Conservation (phyloP, 2,329 filamentous ascomycete species). For the Fusarium marasasianum region DNA sequence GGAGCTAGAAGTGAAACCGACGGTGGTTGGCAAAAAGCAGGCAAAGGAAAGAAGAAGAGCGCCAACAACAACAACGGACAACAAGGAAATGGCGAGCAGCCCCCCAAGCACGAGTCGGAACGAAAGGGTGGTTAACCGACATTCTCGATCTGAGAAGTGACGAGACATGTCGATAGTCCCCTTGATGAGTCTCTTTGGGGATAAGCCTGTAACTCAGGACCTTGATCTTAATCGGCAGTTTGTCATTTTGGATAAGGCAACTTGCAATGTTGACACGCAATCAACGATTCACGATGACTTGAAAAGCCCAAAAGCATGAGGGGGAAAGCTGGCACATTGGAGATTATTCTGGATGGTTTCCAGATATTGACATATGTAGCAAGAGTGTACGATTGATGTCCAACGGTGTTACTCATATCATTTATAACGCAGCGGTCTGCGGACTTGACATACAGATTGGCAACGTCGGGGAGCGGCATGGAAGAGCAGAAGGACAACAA, state of each 20-base stretch:
- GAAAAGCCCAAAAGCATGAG: slow-evolving; percentile 17
- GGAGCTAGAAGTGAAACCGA: slow-evolving; percentile 65
- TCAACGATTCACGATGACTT: slow-evolving; percentile 16
- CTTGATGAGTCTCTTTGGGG: background rate
- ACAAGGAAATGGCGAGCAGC: slow-evolving; percentile 58
- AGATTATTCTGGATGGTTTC: slow-evolving; percentile 41
- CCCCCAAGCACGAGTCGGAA: slow-evolving; percentile 67
- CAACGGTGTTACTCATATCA: slow-evolving; percentile 24
- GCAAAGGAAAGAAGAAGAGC: slow-evolving; percentile 59
- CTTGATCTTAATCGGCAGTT: slow-evolving; percentile 21
- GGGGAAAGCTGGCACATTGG: slow-evolving; percentile 28
- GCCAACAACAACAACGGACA: slow-evolving; percentile 49
- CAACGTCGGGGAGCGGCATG: slow-evolving; percentile 19
- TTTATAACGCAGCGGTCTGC: slow-evolving; percentile 32
- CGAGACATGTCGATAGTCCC: slow-evolving; percentile 3
- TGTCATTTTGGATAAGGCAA: slow-evolving; percentile 40
- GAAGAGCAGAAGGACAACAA: slow-evolving; percentile 29
- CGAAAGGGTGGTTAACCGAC: slow-evolving; percentile 66
- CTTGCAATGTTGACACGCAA: slow-evolving; percentile 9
- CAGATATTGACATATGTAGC: slow-evolving; percentile 31
- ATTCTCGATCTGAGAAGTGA: slow-evolving; percentile 32
- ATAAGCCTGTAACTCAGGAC: background rate
- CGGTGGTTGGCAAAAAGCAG: slow-evolving; percentile 67
- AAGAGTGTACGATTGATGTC: slow-evolving; percentile 42
- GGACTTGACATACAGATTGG: slow-evolving; percentile 38